Evolutionary conservation across 495 filamentous ascomycete species (phyloP), one percentile per base, ranked within the genome.

Genomic region (Neurospora tetraspora): DNA sequence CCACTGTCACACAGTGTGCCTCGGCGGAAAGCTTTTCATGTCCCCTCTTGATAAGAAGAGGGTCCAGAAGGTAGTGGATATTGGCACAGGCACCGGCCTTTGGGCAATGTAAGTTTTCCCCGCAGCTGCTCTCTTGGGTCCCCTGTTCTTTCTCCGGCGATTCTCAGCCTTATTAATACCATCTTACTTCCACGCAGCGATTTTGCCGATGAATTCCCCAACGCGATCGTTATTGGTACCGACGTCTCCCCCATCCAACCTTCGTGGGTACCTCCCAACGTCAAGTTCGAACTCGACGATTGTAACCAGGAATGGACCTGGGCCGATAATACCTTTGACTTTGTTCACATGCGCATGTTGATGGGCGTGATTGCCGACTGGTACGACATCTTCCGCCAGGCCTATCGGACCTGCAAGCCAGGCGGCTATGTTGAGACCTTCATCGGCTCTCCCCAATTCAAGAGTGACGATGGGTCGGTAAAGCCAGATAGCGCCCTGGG

Each of bases 281-380:
- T 82, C 68, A 78, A 80, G 14, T 87, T 87, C 73, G 81, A 83
- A 71, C 77, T 87, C 38, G 85, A 86, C 72, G 85, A 87, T 71
- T 83, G 85, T 74, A 82, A 85, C 69, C 69, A 72, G 7, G 75
- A 77, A 27, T 89, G 86, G 86, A 74, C 81, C 9, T 86, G 83
- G 74, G 73, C 78, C 16, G 71, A 78, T 16, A 78, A 84, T 42
- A 70, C 78, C 70, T 91, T 90, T 75, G 89, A 91, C 78, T 88
- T 87, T 71, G 82, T 90, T 70, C 85, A 90, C 76, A 81, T 86
- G 3, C 83, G 88, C n/a, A 73, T 80, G 8, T 74, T 89, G 34
- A 81, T 83, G 40, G 86, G 81, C 45, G 85, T 82, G 20, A 79
- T 90, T 68, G 76, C 74, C 38, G 82, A 89, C 73, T 90, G 88